phyloP scores from a whole-genome alignment of 108 stramenopile species.

The Mediolabrus comicus region DNA sequence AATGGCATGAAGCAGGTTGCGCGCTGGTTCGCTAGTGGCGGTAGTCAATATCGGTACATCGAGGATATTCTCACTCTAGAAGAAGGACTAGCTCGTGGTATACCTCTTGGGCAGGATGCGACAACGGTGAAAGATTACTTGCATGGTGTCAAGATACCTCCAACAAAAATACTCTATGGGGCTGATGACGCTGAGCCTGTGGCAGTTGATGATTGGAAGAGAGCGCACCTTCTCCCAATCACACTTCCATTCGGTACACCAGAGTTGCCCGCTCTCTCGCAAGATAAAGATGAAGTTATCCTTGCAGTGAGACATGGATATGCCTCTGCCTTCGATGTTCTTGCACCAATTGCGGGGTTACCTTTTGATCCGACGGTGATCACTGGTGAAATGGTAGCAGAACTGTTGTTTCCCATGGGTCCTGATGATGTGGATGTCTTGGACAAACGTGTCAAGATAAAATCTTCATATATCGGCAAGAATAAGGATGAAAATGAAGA shows the following conservation, averaged over 20 bases:
- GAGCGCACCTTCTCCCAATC: slow-evolving; percentile 47
- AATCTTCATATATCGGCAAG: slow-evolving; percentile 29
- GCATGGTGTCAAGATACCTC: slow-evolving; percentile 45
- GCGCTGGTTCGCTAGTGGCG: slow-evolving; percentile 37
- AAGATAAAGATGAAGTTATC: slow-evolving; percentile 51
- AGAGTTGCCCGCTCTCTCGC: slow-evolving; percentile 45
- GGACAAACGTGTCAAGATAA: slow-evolving; percentile 38
- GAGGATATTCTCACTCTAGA: slow-evolving; percentile 52
- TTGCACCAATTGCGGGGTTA: slow-evolving; percentile 43
- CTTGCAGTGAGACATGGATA: slow-evolving; percentile 47
- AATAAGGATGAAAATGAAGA: slow-evolving; percentile 19
- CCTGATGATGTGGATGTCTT: slow-evolving; percentile 42
- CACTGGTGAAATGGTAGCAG: slow-evolving; percentile 39
- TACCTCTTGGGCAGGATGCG: slow-evolving; percentile 17
- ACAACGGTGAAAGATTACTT: neutral
- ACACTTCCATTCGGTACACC: slow-evolving; percentile 33
- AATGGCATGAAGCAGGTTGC: slow-evolving; percentile 45
- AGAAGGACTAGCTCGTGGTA: slow-evolving; percentile 43
- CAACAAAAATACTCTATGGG: slow-evolving; percentile 45
- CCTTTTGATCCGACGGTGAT: slow-evolving; percentile 36
- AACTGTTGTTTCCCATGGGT: slow-evolving; percentile 41
- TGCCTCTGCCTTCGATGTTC: slow-evolving; percentile 50
- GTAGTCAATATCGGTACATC: slow-evolving; percentile 51
- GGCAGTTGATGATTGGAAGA: slow-evolving; percentile 28
- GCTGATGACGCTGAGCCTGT: slow-evolving; percentile 10